A percentile compares a stretch with the other conserved stretches of the same genome.
Conservation (phyloP, 1,284 basidiomycete species). For the Apiotrichum veenhuisii region DNA sequence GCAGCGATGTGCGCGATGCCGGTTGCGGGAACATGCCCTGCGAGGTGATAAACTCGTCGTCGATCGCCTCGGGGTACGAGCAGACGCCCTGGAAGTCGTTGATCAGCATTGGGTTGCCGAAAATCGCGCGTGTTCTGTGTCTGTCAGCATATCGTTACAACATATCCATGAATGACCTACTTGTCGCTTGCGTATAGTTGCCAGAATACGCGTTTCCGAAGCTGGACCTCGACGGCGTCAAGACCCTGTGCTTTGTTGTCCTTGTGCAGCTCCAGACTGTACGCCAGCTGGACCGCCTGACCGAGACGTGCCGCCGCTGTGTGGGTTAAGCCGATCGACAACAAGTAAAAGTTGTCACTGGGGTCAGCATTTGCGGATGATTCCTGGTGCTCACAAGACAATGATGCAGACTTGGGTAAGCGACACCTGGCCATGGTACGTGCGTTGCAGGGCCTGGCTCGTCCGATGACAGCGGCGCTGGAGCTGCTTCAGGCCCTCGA, state of each 20-base stretch:
- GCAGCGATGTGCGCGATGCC: constrained; percentile 31
- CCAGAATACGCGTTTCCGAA: constrained; percentile 47
- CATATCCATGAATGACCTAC: constrained; percentile 3
- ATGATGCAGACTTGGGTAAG: constrained; percentile 46
- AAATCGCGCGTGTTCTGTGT: constrained; percentile 46
- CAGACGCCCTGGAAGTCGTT: constrained; percentile 49
- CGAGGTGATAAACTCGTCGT: constrained; percentile 49
- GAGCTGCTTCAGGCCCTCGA: constrained; percentile 44
- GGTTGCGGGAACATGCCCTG: constrained; percentile 49
- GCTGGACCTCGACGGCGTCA: constrained; percentile 44
- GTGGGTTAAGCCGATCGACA: constrained; percentile 42
- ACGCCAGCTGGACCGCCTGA: constrained; percentile 46
- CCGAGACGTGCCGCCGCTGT: constrained; percentile 44
- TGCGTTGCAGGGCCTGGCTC: constrained; percentile 41
- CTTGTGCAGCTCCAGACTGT: constrained; percentile 44
- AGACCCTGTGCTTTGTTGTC: constrained; percentile 41
- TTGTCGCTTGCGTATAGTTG: constrained; percentile 47
- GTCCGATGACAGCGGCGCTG: constrained; percentile 46
- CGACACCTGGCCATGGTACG: constrained; percentile 42
- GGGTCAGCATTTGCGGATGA: not conserved
- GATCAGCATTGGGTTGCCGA: constrained; percentile 47
- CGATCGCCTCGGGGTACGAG: constrained; percentile 41
- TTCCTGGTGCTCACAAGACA: constrained; percentile 36
- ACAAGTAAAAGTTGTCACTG: constrained; percentile 48
- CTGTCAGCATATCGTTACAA: not conserved